phyloP scores from a whole-genome alignment of 805 yeast species.

The Hanseniaspora vineae region DNA sequence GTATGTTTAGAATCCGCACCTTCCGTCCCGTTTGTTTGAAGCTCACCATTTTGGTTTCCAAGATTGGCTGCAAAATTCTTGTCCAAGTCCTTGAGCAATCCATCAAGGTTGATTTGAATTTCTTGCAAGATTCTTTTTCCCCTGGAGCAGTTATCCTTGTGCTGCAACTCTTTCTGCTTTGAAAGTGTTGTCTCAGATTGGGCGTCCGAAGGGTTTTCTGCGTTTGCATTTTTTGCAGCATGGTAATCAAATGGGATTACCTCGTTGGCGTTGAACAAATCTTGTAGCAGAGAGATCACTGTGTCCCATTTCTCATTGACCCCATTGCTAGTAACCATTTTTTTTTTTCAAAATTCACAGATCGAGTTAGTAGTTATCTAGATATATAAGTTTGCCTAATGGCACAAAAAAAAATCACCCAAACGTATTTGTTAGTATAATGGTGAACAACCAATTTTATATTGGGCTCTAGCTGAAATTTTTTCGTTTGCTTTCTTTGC shows the following conservation, averaged over 20 bases:
- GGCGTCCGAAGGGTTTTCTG: constrained; percentile 20
- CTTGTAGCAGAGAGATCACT: constrained; percentile 54
- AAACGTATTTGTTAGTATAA: too few relatives aligned
- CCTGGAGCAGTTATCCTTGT: constrained; percentile 45
- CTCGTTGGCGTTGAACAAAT: constrained; percentile 51
- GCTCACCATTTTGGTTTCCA: too few relatives aligned
- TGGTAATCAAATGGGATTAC: constrained; percentile 35
- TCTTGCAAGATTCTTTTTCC: constrained; percentile 32
- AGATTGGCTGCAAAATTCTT: neutral
- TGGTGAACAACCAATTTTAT: too few relatives aligned
- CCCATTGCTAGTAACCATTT: constrained; percentile 32
- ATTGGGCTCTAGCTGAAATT: too few relatives aligned
- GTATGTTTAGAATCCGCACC: too few relatives aligned
- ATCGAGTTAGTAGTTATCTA: neutral
- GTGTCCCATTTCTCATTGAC: constrained; percentile 40
- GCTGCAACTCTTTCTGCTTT: constrained; percentile 32
- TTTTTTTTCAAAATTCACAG: constrained; percentile 4
- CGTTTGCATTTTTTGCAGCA: constrained; percentile 11
- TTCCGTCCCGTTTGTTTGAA: too few relatives aligned
- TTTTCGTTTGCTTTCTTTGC: too few relatives aligned
- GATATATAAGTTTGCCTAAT: neutral
- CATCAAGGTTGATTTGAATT: constrained; percentile 33
- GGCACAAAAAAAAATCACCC: too few relatives aligned
- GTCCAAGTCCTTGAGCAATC: constrained; percentile 23
- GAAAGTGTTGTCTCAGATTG: constrained; percentile 27